Conservation (phyloP, 2,329 filamentous ascomycete genomes). For the Pseudogymnoascus sp. region DNA sequence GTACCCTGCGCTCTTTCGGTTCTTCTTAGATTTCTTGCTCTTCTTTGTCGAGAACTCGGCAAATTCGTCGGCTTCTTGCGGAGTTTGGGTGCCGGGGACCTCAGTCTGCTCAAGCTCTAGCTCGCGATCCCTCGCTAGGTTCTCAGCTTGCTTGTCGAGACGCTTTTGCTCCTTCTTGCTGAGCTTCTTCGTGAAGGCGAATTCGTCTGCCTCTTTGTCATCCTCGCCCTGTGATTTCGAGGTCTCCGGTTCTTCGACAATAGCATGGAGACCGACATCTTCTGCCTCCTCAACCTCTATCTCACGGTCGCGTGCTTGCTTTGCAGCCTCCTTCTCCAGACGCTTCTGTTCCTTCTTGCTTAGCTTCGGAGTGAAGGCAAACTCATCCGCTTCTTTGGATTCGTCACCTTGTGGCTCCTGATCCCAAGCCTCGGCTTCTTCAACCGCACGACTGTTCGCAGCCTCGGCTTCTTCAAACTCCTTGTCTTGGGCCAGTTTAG, state of each 20-base stretch:
- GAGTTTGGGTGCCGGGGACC: neutral
- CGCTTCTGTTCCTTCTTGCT: conserved; percentile 13
- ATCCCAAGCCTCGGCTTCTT: neutral
- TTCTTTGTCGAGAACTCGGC: conserved; percentile 23
- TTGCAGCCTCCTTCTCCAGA: conserved; percentile 32
- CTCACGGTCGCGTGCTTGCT: neutral
- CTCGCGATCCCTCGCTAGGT: neutral
- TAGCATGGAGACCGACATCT: neutral
- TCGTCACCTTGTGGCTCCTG: neutral
- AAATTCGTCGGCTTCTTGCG: conserved; percentile 16
- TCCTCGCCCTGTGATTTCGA: neutral
- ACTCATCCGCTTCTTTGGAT: conserved; percentile 17
- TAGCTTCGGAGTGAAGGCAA: conserved; percentile 7
- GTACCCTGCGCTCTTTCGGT: conserved; percentile 13
- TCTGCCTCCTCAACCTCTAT: neutral
- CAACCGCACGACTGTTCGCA: neutral
- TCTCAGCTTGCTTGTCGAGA: conserved; percentile 4
- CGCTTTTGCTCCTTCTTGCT: conserved; percentile 13
- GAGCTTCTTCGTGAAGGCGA: conserved; percentile 8
- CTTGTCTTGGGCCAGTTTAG: neutral
- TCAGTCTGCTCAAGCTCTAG: neutral
- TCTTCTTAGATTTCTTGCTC: neutral
- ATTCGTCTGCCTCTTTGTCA: conserved; percentile 17
- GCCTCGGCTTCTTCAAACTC: neutral
- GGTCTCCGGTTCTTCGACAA: neutral